Evolutionary conservation across 306 rosid genomes (phyloP), one percentile per base, ranked within the genome.

Genomic region (Lagenaria siceraria): DNA sequence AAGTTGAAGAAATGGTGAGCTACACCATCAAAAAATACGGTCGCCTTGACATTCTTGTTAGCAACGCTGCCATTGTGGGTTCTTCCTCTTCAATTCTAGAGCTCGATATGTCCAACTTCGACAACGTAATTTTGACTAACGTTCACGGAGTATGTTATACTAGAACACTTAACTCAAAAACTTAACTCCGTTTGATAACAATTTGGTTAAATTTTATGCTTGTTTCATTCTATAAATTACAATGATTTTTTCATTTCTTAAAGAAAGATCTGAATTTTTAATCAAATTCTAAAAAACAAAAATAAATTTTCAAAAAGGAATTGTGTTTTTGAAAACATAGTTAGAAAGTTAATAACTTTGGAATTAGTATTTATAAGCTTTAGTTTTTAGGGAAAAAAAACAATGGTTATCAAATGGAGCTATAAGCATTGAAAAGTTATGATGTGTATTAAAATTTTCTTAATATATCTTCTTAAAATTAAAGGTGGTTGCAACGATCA

Each of bases 41-140:
- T 35, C 79, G 78, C 33, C 48, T 94, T 0, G 92, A 94, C 25
- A 58, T 94, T 33, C 36, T 94, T 55, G 92, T 90, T 74, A 92
- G 98, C 60, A 94, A 94, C 61, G 98, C 97, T 0, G 98, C 93
- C 46, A 78, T 90, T 27, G 11, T 88, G 35, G 97, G 95, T 2
- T 79, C 93, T 2, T 4, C 83, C 48, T 78, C 81, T 0, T 81
- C 89, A 38, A 83, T 94, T 73, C 87, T 94, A 0, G 96, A 92
- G 7, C 89, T 92, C 7, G 98, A 92, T 4, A 53, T 53, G 24
- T 19, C 58, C 2, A 53, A 53, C 10, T 53, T 53, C 3, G 58
- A 53, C 24, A 4, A 74, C 74, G 86, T 86, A 27, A 87, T 94
- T 85, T 84, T 87, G 8, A 83, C 81, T 1, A 94, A 92, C 7